Conservation (phyloP, 768 basidiomycete genomes). For the Leccinum arenicola region DNA sequence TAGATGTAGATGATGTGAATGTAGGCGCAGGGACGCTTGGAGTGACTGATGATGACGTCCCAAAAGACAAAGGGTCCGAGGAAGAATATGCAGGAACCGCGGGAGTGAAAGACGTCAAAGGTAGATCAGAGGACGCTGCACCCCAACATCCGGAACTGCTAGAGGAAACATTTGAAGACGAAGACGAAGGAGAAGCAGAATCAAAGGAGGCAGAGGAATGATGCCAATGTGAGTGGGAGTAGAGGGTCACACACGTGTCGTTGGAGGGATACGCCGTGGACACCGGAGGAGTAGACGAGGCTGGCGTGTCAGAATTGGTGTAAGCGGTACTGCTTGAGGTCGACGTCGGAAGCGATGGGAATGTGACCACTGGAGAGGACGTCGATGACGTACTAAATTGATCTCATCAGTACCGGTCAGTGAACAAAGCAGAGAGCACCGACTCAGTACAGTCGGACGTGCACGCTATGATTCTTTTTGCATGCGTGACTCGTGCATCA, state of each 20-base stretch:
- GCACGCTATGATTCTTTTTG: constrained; percentile 27
- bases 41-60: background rate
- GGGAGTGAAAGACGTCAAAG: background rate
- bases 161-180: background rate
- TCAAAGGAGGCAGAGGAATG: background rate
- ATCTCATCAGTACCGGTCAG: background rate
- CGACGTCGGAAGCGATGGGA: constrained; percentile 6
- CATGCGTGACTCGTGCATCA: constrained; percentile 36
- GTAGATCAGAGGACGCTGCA: background rate
- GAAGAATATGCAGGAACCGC: background rate
- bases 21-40: background rate
- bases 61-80: background rate
- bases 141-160: background rate
- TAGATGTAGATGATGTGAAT: background rate
- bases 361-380: constrained; percentile 4
- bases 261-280: background rate
- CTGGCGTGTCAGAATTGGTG: background rate
- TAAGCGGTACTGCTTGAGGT: background rate
- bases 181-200: background rate
- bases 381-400: background rate
- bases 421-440: background rate
- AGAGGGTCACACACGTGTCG: background rate
- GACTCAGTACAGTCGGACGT: constrained; percentile 5
- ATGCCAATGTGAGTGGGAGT: background rate
- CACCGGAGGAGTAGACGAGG: background rate